Base-by-base conservation (phyloP, 805 yeast genomes). In the Kluyveromyces aestuarii region DNA sequence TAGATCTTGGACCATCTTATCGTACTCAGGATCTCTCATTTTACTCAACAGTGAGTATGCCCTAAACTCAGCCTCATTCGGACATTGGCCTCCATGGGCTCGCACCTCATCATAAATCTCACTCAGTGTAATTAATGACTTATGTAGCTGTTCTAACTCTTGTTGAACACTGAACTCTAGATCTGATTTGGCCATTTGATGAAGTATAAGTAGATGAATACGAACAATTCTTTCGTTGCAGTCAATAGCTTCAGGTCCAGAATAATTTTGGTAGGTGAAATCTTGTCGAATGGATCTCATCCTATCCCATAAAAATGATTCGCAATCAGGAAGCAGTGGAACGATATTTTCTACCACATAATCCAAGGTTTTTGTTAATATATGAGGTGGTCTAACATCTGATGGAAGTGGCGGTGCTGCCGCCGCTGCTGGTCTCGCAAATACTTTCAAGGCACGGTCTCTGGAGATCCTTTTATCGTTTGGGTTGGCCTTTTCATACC, bases 361-460 rank as follows among this genome's bases (percentile, higher is more conserved):
- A 50, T 84, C 74, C 51, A 93, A 67, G 0, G 97, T 82, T 36
- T 72, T 59, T 11, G 74, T 75, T 25, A 93, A 67, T 1, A 90
- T 72, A 48, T 75, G 76, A 0, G 99, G 99, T 1, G 99, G 96
- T 52, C 99, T 74, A 3, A 93, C 99, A 63, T 93, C 99, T 1
- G 97, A 88, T 0, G 99, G 99, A 50, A 93, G 70, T 2, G 98
- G 95, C 1, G 97, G 98, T 1, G 96, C 96, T 57, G 93, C 96
- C 7, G 98, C 99, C 0, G 98, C 97, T 16, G 96, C 96, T 0
- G 99, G 97, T 57, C 99, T 74, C 19, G 95, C 85, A 62, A 93
- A 93, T 1, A 96, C 95, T 66, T 93, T 93, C 7, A 93, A 77
- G 0, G 97, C 96, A 41, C 72, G 70, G 0, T 60, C 59, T 27